Evolutionary conservation across 2,329 filamentous ascomycete genomes (phyloP).

Genomic region (Colletotrichum musicola): DNA sequence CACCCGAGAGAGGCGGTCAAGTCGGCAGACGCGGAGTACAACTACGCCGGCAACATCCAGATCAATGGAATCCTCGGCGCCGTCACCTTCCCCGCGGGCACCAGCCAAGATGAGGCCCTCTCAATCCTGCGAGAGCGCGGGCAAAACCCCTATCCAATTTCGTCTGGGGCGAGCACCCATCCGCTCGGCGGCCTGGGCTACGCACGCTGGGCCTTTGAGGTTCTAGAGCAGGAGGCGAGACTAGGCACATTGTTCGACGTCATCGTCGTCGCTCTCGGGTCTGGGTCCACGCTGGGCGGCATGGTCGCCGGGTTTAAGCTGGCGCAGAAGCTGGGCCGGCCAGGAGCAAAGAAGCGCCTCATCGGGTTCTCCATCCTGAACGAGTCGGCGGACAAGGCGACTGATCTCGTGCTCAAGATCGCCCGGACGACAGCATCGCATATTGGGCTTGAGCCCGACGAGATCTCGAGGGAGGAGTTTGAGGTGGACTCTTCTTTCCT

Average conservation of each 20-base stretch:
- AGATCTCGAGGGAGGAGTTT: conserved; percentile 31
- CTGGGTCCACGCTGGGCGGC: conserved; percentile 73
- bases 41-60: conserved; percentile 40
- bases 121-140: conserved; percentile 49
- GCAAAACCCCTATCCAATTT: conserved; percentile 73
- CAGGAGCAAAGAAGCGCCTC: conserved; percentile 5
- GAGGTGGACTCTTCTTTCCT: conserved; percentile 27
- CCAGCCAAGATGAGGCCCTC: conserved; percentile 5
- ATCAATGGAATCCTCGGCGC: conserved; percentile 41
- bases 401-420: conserved; percentile 6
- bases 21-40: conserved; percentile 18
- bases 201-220: conserved; percentile 74
- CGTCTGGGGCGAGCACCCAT: conserved; percentile 73
- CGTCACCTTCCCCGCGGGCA: conserved; percentile 31
- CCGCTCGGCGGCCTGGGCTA: conserved; percentile 75
- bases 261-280: conserved; percentile 72
- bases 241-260: conserved; percentile 70
- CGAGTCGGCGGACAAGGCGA: not conserved
- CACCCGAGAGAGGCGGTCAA: conserved; percentile 15
- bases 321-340: conserved; percentile 53
- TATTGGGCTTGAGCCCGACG: conserved; percentile 21
- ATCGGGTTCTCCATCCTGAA: conserved; percentile 29
- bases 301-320: conserved; percentile 76
- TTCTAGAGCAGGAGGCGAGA: conserved; percentile 67
- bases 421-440: conserved; percentile 17